A percentile compares a stretch with the other conserved stretches of the same genome.
These are phyloP conservation scores for Arthrobotrys megalospora DNA, from an alignment of 2,329 filamentous ascomycete species.

Conservation along the genomic window DNA sequence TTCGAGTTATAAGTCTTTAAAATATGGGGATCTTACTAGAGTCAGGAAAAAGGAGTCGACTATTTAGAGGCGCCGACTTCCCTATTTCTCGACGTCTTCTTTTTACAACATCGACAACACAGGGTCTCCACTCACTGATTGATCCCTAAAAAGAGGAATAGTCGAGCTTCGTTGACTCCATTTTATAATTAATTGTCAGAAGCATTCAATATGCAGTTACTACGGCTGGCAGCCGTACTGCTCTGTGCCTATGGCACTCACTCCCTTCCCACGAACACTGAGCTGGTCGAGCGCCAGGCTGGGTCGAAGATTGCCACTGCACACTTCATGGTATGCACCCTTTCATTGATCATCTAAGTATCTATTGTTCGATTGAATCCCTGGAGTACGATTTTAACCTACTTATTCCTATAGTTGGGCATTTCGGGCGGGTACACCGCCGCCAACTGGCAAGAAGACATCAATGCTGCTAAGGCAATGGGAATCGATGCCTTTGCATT, in stretches of 20 bases:
- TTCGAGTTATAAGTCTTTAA: constrained; percentile 5
- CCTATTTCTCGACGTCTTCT: constrained; percentile 1
- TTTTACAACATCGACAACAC: constrained; percentile 29
- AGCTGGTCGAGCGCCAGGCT: constrained; percentile 35
- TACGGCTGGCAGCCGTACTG: constrained; percentile 43
- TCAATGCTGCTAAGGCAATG: constrained; percentile 65
- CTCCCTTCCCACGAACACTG: constrained; percentile 40
- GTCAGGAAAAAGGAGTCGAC: background rate
- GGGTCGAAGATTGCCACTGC: constrained; percentile 52
- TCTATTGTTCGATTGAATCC: background rate
- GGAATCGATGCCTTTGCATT: constrained; percentile 68
- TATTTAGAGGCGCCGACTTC: constrained; percentile 33
- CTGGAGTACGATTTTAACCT: background rate
- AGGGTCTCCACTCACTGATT: constrained; percentile 4
- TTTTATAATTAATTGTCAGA: background rate
- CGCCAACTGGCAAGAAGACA: constrained; percentile 66
- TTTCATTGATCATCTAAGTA: background rate
- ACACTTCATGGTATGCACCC: constrained; percentile 49
- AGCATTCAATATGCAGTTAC: constrained; percentile 39
- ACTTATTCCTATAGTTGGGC: constrained; percentile 63
- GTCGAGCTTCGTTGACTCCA: constrained; percentile 12
- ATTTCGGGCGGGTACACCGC: constrained; percentile 65
- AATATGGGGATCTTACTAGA: background rate
- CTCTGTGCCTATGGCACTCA: constrained; percentile 51
- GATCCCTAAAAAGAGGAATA: background rate